Conservation (phyloP, 257 asterid genomes). For the Euphrasia confusa region DNA sequence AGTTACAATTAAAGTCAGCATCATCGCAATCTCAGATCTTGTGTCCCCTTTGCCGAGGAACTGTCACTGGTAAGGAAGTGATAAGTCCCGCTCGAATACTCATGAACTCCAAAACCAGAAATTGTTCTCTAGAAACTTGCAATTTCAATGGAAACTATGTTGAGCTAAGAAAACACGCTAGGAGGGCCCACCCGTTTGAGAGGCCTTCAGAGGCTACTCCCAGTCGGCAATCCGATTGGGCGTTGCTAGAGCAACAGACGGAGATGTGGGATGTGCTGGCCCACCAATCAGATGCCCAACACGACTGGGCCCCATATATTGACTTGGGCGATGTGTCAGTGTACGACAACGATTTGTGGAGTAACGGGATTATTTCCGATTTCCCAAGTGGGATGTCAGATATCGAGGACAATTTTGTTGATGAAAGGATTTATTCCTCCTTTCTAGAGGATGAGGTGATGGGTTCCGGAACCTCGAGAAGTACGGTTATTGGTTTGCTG, state of each 20-base stretch:
- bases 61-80: conserved; percentile 72
- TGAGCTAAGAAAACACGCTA: conserved; percentile 76
- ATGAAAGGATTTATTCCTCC: conserved; percentile 23
- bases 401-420: conserved; percentile 30
- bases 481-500: background rate
- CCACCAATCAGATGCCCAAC: conserved; percentile 14
- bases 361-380: conserved; percentile 30
- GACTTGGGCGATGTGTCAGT: too few species aligned
- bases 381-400: conserved; percentile 33
- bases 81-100: conserved; percentile 64
- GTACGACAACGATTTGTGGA: too few species aligned
- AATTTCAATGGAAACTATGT: conserved; percentile 60
- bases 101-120: conserved; percentile 64
- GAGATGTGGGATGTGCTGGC: conserved; percentile 56
- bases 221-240: conserved; percentile 53
- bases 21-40: conserved; percentile 41
- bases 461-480: conserved; percentile 29
- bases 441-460: conserved; percentile 24
- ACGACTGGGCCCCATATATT: too few species aligned
- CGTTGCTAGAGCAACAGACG: conserved; percentile 41
- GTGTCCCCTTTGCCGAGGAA: conserved; percentile 89
- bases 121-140: conserved; percentile 78
- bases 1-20: conserved; percentile 60
- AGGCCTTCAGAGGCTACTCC: conserved; percentile 56
- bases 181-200: conserved; percentile 60